Percentiles rank a stretch among this genome's conserved stretches.
Evolutionary conservation across 768 basidiomycete genomes (phyloP).

Genomic region (Leccinellum rugosiceps): DNA sequence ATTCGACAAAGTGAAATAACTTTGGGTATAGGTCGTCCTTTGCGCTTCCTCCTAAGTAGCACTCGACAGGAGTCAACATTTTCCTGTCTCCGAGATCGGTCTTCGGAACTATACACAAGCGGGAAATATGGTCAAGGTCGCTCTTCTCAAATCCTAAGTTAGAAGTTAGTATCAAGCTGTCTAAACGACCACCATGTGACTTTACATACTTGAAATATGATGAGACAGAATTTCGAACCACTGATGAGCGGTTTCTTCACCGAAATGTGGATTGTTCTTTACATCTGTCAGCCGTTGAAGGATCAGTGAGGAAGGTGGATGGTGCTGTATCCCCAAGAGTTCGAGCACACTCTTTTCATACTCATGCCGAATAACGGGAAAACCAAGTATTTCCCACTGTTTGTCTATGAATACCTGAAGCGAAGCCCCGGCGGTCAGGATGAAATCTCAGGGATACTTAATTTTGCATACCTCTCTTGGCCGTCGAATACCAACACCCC

Average conservation of each 20-base stretch:
- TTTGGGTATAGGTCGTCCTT: conserved; percentile 65
- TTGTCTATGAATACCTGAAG: no score
- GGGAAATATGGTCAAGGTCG: conserved; percentile 54
- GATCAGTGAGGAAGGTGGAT: conserved; percentile 60
- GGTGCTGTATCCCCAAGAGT: conserved; percentile 8
- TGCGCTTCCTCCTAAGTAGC: conserved; percentile 56
- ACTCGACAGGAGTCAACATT: conserved; percentile 58
- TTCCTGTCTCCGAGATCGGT: conserved; percentile 28
- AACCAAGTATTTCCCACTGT: no score
- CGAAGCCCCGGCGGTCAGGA: no score
- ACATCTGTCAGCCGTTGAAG: conserved; percentile 42
- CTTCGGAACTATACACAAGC: conserved; percentile 62
- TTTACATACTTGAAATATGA: conserved; percentile 50
- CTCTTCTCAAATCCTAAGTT: conserved; percentile 50
- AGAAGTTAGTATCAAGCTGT: neutral
- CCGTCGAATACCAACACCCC: no score
- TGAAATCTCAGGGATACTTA: no score
- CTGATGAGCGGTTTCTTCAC: conserved; percentile 46
- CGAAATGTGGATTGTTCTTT: conserved; percentile 47
- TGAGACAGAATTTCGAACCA: conserved; percentile 67
- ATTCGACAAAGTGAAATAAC: conserved; percentile 84
- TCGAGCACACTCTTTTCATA: no score
- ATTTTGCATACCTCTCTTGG: no score
- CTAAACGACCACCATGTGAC: conserved; percentile 35
- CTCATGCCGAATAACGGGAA: no score